Evolutionary conservation across 805 yeast genomes (phyloP), one percentile per base, ranked within the genome.

Genomic region (Scheffersomyces amazonensis): DNA sequence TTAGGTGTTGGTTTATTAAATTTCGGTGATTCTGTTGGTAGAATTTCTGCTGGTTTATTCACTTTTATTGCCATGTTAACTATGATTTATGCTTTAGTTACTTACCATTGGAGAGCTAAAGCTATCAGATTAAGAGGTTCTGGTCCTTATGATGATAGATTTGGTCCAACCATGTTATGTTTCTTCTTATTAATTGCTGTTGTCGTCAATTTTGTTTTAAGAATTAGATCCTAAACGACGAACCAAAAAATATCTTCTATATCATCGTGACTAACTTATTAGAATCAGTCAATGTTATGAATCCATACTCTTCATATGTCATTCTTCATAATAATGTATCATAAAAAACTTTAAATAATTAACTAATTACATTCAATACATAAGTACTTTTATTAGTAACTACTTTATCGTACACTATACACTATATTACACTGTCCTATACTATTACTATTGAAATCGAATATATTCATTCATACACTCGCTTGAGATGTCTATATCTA

Each of bases 21-120:
- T 69, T 93, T 93, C 62, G 99, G 99, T 62, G 99, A 93, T 67
- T 76, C 78, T 43, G 78, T 91, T 31, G 98, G 98, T 45, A 78
- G 95, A 55, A 80, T 93, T 41, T 81, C 93, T 50, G 98, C 99
- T 32, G 93, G 91, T 4, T 71, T 93, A 40, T 93, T 93, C 74
- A 95, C 99, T 3, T 73, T 91, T 44, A 90, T 93, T 39, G 96
- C 99, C 46, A 91, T 93, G 97, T 88, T 87, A 47, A 91, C 99
- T 17, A 93, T 93, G 99, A 76, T 83, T 2, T 93, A 93, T 56
- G 99, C 99, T 1, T 75, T 93, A 45, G 76, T 88, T 34, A 93
- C 98, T 10, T 93, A 93, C 64, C 99, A 93, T 66, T 95, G 99
- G 99, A 87, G 99, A 73, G 99, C 99, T 1, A 88, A 90, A 59